Conservation (phyloP, 768 basidiomycete genomes). For the Boletellus ananas region DNA sequence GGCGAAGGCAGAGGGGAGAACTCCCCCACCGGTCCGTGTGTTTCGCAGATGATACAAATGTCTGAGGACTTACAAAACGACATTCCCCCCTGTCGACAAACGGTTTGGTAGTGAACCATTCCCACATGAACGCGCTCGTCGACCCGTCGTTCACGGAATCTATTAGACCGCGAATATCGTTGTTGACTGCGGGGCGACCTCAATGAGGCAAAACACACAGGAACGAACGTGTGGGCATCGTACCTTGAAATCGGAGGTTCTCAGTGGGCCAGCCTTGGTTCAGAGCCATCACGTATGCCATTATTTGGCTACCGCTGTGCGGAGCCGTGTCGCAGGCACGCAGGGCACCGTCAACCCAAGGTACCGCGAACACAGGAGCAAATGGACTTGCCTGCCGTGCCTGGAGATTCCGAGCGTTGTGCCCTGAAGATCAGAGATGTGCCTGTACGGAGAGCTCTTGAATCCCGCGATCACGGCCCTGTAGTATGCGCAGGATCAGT, state of each 20-base stretch:
- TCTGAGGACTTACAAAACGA: slow-evolving; percentile 62
- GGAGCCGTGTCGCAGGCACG: not conserved
- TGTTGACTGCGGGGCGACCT: slow-evolving; percentile 51
- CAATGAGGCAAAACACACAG: not conserved
- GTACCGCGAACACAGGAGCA: not conserved
- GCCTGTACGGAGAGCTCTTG: slow-evolving; percentile 62
- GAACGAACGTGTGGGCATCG: slow-evolving; percentile 1
- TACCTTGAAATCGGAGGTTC: slow-evolving; percentile 69
- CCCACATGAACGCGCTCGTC: slow-evolving; percentile 93
- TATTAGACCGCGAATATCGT: slow-evolving; percentile 77
- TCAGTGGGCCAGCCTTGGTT: slow-evolving; percentile 78
- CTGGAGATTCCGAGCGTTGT: slow-evolving; percentile 89
- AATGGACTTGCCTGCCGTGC: slow-evolving; percentile 59
- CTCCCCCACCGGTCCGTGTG: not conserved
- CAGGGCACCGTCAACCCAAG: not conserved
- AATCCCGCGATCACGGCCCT: slow-evolving; percentile 91
- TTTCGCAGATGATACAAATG: not conserved
- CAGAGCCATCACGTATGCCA: slow-evolving; percentile 93
- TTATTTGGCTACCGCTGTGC: slow-evolving; percentile 80
- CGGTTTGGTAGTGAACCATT: slow-evolving; percentile 87
- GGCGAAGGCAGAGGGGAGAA: not conserved
- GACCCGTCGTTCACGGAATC: slow-evolving; percentile 84
- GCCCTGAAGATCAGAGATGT: slow-evolving; percentile 70
- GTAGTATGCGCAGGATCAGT: not conserved
- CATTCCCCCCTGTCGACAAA: slow-evolving; percentile 75